Base-by-base conservation (phyloP, 345 rosid species). In the Ricinus communis region DNA sequence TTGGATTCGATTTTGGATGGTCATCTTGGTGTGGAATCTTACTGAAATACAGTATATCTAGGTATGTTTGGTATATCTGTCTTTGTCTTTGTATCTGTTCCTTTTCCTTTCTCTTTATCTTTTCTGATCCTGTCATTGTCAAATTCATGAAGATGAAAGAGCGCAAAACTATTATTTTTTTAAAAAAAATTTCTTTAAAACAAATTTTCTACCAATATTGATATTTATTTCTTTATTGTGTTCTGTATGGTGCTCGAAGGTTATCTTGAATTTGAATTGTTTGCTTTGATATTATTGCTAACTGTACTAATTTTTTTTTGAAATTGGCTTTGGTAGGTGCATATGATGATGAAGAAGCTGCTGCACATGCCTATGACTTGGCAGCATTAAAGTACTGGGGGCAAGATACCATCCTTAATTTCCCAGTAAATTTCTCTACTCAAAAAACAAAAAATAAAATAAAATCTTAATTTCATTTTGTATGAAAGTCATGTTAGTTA, bases 381-480 rank as follows among this genome's bases (percentile, higher is more conserved):
- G 97, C 99, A 8, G 99, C 99, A 77, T 77, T 95, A 72, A 95
- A 90, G 75, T 95, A 89, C 36, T 95, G 99, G 97, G 97, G 97
- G 61, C 90, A 55, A 13, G 91, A 90, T 16, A 89, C 97, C 38
- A 86, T 86, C 70, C 96, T 95, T 65, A 95, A 95, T 78, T 90
- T 90, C 71, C 91, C 97, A 24, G 99, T 95, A 85, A 53, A 60
- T 64, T 2, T 25, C 11, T 36, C 24, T 1, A 14, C 18, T 19
- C 33, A 19, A 30, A 43, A 50, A 14, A 19, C 5, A 33, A 33
- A 33, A 33, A 33, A 33, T 2, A 33, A 33, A 33, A 43, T 11
- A 4, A 1, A 8, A 43, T 43, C 31, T 31, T 57, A 9, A 11
- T 57, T 57, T 57, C n/a, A 4, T 57, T 43, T 9, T 43, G 1